phyloP scores from a whole-genome alignment of 2,329 filamentous ascomycete genomes.

The Hypoxylon rubiginosum region DNA sequence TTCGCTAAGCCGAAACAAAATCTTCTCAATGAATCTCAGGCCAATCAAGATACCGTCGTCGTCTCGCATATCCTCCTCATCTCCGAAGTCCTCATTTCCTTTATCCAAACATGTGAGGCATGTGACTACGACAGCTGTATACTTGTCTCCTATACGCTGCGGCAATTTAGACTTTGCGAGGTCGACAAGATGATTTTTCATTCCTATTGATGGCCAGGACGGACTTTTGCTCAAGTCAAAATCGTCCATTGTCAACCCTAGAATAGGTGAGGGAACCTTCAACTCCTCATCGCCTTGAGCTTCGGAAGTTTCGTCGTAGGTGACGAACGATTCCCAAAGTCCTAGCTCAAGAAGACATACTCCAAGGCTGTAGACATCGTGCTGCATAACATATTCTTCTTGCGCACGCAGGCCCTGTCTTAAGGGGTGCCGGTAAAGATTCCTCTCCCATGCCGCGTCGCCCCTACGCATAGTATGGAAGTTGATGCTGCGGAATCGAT shows the following conservation, averaged over 20 bases:
- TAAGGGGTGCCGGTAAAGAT: slow-evolving; percentile 42
- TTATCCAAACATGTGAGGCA: slow-evolving; percentile 53
- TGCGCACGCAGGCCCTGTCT: slow-evolving; percentile 24
- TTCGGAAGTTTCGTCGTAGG: slow-evolving; percentile 1
- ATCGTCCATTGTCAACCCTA: background rate
- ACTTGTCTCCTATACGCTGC: slow-evolving; percentile 45
- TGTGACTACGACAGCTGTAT: slow-evolving; percentile 47
- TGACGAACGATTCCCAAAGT: slow-evolving; percentile 54
- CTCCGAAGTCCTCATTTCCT: slow-evolving; percentile 49
- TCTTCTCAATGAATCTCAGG: slow-evolving; percentile 50
- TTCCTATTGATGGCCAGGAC: background rate
- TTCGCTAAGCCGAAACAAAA: slow-evolving; percentile 5
- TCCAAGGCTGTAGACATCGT: slow-evolving; percentile 67
- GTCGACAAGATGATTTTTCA: slow-evolving; percentile 12
- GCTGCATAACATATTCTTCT: slow-evolving; percentile 48
- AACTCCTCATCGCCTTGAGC: background rate
- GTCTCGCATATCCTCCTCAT: slow-evolving; percentile 47
- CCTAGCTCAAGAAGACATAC: slow-evolving; percentile 65
- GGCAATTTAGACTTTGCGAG: slow-evolving; percentile 30
- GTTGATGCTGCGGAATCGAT: slow-evolving; percentile 30
- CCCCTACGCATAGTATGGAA: slow-evolving; percentile 14
- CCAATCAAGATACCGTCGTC: slow-evolving; percentile 46
- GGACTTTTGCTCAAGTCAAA: background rate
- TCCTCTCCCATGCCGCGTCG: slow-evolving; percentile 32
- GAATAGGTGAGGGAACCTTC: slow-evolving; percentile 4